Evolutionary conservation across 805 yeast species (phyloP).

Genomic region (Novakomyces olei): DNA sequence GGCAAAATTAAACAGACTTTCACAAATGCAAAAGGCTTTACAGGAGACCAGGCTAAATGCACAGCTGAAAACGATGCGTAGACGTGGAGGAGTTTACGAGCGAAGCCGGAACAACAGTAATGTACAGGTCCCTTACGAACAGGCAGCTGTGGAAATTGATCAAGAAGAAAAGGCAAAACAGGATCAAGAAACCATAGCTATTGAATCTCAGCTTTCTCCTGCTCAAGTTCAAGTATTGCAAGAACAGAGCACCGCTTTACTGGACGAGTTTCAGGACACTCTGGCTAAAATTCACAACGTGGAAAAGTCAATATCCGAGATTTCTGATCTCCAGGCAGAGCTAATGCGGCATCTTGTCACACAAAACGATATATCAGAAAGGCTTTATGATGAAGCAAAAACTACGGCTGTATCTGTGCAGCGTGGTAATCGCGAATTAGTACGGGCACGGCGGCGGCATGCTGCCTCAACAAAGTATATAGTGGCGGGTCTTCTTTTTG

Average conservation of each 20-base stretch:
- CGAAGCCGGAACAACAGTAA: no score
- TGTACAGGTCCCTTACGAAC: no score
- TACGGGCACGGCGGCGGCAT: conserved; percentile 44
- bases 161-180: no score
- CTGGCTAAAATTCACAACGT: conserved; percentile 19
- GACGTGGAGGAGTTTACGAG: no score
- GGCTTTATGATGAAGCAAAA: conserved; percentile 42
- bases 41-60: no score
- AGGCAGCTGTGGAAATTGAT: no score
- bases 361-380: conserved; percentile 49
- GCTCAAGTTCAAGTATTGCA: conserved; percentile 14
- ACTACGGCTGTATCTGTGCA: conserved; percentile 41
- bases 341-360: conserved; percentile 46
- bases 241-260: conserved; percentile 17
- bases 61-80: no score
- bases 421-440: conserved; percentile 49
- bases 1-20: no score
- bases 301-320: conserved; percentile 28
- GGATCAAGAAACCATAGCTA: no score
- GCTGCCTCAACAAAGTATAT: conserved; percentile 38
- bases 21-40: no score
- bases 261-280: conserved; percentile 17
- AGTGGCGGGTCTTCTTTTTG: conserved; percentile 12
- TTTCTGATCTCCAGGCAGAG: conserved; percentile 53
- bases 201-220: background rate